Evolutionary conservation across 2,329 filamentous ascomycete species (phyloP).

Genomic region (Ceratocystis cubensis): DNA sequence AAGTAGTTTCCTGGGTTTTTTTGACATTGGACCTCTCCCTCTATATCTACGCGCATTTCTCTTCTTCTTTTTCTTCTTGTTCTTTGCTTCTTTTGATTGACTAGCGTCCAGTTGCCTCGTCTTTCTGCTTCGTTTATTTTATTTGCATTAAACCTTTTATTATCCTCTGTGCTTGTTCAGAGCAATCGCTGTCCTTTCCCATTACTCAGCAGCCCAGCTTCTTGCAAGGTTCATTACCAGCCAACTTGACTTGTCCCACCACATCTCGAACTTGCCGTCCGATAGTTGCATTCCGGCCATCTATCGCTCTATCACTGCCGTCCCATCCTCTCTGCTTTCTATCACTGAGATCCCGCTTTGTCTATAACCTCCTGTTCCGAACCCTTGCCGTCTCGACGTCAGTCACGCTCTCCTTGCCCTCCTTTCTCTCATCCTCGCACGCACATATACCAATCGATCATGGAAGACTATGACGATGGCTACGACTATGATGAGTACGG

Average conservation of each 20-base stretch:
- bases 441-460: constrained; percentile 26
- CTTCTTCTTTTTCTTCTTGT: neutral
- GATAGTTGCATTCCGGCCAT: neutral
- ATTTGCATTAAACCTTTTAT: neutral
- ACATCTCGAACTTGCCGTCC: neutral
- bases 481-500: constrained; percentile 59
- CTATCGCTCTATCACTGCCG: neutral
- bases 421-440: constrained; percentile 22
- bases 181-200: neutral
- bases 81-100: neutral
- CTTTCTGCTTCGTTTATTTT: neutral
- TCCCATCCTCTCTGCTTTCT: neutral
- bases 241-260: neutral
- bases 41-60: neutral
- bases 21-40: no score
- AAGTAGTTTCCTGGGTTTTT: no score
- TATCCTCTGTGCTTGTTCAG: neutral
- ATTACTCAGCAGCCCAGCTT: constrained; percentile 15
- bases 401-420: neutral
- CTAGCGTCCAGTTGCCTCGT: neutral
- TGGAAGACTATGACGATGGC: constrained; percentile 45
- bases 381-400: neutral
- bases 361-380: neutral
- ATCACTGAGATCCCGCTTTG: neutral
- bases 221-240: neutral